Percentiles rank a stretch among this genome's conserved stretches.
Conservation (phyloP, 495 filamentous ascomycete species). For the Neurospora sp. region DNA sequence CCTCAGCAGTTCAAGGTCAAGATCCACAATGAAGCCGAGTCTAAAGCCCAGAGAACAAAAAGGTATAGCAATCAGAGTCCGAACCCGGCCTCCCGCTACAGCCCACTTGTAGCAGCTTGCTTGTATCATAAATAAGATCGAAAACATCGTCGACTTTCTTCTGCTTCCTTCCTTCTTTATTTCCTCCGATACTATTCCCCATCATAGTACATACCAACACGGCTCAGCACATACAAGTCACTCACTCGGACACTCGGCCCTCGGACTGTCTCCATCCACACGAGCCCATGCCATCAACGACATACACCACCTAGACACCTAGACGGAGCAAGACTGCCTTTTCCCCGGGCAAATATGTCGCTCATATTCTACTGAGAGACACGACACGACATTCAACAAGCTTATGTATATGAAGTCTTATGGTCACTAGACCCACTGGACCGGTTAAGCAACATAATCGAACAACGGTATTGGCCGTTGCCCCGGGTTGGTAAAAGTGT, state of each 20-base stretch:
- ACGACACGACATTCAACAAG: too few species aligned
- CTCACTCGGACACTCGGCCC: not conserved
- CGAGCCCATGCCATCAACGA: not conserved
- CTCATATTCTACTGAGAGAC: not conserved
- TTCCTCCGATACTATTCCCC: too few species aligned
- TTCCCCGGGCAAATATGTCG: not conserved
- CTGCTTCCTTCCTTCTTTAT: too few species aligned
- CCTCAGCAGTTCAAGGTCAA: not conserved
- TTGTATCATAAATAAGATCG: not conserved
- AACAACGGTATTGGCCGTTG: too few species aligned
- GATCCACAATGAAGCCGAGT: not conserved
- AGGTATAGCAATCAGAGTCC: not conserved
- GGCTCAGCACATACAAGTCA: not conserved
- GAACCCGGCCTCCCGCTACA: not conserved
- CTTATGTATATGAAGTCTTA: too few species aligned
- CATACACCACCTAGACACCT: not conserved
- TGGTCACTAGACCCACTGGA: too few species aligned
- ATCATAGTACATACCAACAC: not conserved
- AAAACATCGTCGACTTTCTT: not conserved
- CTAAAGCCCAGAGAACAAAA: not conserved
- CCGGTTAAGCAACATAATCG: too few species aligned
- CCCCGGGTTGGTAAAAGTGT: too few species aligned
- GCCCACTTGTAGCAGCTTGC: not conserved
- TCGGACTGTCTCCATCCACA: not conserved
- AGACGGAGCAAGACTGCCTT: not conserved